Evolutionary conservation across 2,329 filamentous ascomycete genomes (phyloP), one percentile per base, ranked within the genome.

Genomic region (Cytospora paraplurivora): DNA sequence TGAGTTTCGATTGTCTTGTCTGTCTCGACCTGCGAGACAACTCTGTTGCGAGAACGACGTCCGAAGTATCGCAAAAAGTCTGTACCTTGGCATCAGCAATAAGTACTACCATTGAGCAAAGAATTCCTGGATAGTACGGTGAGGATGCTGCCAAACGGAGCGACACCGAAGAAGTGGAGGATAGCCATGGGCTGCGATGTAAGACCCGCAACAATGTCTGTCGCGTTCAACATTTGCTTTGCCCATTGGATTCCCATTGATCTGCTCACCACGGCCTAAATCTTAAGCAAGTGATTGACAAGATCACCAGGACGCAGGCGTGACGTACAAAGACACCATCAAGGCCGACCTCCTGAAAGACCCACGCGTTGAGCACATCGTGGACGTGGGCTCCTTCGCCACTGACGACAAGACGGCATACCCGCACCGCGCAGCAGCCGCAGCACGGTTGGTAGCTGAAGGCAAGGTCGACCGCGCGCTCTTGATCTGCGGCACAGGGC

Each of bases 401-500:
- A 72, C 80, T 62, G 77, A 80, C 62, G 90, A 95, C 81, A 92
- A 91, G 75, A 94, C 90, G 1, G 88, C 91, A 3, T 96, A 96
- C 75, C 90, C 92, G 0, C 88, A 91, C 75, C 84, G 90, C 49
- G 91, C 91, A 63, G 89, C 91, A 49, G 85, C 85, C 47, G 91
- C 91, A 6, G 89, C 90, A 15, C 78, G 79, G 65, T 79, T 89
- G 44, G 83, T 91, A 12, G 80, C 82, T 4, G 75, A 79, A 7
- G 88, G 88, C 51, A 81, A 86, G 71, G 89, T 85, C 59, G 92
- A 96, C 76, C 88, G 92, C 59, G 92, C 91, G 0, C 81, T 96
- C 44, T 79, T 93, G 50, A 91, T 96, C 78, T 96, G 92, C 78
- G 92, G 92, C 2, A 96, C 92, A 0, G 92, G 92, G 0, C 83